A percentile compares a stretch with the other conserved stretches of the same genome.
phyloP scores from a whole-genome alignment of 73 alveolate genomes.

The Paramecium pentaurelia region DNA sequence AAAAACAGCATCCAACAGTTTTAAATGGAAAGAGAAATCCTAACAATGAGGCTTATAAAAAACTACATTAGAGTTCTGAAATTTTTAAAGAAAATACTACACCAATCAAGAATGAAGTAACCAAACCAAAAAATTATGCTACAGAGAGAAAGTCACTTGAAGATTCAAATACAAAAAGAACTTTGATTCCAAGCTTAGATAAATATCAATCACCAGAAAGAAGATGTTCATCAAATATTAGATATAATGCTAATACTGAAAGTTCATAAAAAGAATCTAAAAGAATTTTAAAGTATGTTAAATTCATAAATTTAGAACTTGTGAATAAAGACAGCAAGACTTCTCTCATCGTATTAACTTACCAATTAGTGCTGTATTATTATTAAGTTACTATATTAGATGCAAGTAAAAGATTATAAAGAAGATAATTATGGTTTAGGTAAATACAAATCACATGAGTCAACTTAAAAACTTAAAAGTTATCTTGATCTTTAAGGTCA shows the following conservation, averaged over 20 bases:
- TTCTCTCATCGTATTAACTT: not conserved
- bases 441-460: constrained; percentile 3
- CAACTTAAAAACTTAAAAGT: not conserved
- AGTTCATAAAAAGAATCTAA: not conserved
- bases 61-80: not conserved
- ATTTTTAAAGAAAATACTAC: constrained; percentile 32
- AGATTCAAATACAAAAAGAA: not conserved
- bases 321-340: not conserved
- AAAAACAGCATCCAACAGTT: constrained; percentile 2
- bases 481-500: not conserved
- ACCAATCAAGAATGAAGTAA: not conserved
- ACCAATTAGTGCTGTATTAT: not conserved
- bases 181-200: not conserved
- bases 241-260: constrained; percentile 16
- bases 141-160: not conserved
- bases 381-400: not conserved
- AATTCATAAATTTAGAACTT: not conserved
- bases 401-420: constrained; percentile 25
- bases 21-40: constrained; percentile 46
- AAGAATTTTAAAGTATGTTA: constrained; percentile 23
- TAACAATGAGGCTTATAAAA: constrained; percentile 7
- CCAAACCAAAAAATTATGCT: not conserved
- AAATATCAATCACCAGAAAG: constrained; percentile 3
- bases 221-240: not conserved
- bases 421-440: constrained; percentile 33